Conservation (phyloP, 179 eudicot genomes). For the Actinidia polygama region DNA sequence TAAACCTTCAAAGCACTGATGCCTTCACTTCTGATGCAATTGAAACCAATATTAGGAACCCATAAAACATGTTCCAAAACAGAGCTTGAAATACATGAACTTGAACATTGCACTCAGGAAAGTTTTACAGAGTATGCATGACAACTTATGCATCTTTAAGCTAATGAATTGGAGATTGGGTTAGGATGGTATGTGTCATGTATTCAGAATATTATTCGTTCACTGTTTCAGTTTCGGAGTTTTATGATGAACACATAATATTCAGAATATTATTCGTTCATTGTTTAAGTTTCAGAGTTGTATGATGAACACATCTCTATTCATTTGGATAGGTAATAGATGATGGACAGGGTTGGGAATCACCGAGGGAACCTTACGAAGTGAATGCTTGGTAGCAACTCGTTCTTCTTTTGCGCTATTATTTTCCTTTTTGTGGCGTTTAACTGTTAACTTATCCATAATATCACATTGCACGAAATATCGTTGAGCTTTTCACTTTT, state of each 20-base stretch:
- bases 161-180: background rate
- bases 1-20: background rate
- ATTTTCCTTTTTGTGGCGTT: background rate
- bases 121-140: background rate
- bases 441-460: background rate
- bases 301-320: slow-evolving; percentile 18
- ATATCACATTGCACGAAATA: background rate
- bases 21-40: background rate
- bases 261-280: background rate
- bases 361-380: slow-evolving; percentile 97
- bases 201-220: slow-evolving; percentile 1
- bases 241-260: too few species aligned
- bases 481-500: background rate
- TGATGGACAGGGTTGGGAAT: slow-evolving; percentile 97
- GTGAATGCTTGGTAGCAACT: slow-evolving; percentile 75
- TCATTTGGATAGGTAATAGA: slow-evolving; percentile 55
- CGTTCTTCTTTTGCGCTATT: slow-evolving; percentile 11
- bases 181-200: background rate
- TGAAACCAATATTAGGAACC: background rate
- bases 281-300: background rate
- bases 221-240: background rate
- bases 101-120: background rate
- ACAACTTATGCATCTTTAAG: background rate
- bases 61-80: background rate
- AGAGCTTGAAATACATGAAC: background rate